A percentile compares a stretch with the other conserved stretches of the same genome.
These are phyloP conservation scores for Colletotrichum caudatum DNA, from an alignment of 2,329 filamentous ascomycete genomes.

Conservation along the genomic window DNA sequence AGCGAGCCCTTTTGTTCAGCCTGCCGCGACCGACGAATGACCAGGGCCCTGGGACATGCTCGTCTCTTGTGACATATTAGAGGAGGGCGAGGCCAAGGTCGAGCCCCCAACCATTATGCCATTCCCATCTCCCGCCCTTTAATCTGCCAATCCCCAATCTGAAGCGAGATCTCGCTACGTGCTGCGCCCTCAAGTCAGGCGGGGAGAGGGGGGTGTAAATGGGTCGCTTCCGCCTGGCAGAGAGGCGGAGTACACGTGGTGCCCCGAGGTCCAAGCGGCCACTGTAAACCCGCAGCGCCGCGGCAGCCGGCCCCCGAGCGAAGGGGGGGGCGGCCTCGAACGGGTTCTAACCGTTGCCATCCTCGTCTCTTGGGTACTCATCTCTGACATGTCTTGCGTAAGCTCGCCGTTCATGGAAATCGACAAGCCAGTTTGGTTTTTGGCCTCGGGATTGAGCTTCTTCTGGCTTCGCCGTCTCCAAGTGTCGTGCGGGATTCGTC, in stretches of 20 bases:
- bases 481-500: slow-evolving; percentile 29
- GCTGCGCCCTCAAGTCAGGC: slow-evolving; percentile 36
- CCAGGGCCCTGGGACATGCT: slow-evolving; percentile 12
- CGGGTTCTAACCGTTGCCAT: slow-evolving; percentile 15
- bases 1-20: background rate
- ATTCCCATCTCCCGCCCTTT: slow-evolving; percentile 17
- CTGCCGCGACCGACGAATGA: background rate
- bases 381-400: slow-evolving; percentile 6
- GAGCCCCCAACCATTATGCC: slow-evolving; percentile 11
- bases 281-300: slow-evolving; percentile 6
- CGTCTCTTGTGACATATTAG: too few relatives aligned
- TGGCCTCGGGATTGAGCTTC: slow-evolving; percentile 6
- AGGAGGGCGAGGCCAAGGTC: slow-evolving; percentile 17
- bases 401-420: background rate
- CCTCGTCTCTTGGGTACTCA: background rate
- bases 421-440: background rate
- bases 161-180: slow-evolving; percentile 21
- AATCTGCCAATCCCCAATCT: slow-evolving; percentile 35
- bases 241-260: slow-evolving; percentile 28
- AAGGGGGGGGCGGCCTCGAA: slow-evolving; percentile 1
- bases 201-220: slow-evolving; percentile 8
- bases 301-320: slow-evolving; percentile 18
- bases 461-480: slow-evolving; percentile 23
- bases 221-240: slow-evolving; percentile 17
- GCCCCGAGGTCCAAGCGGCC: slow-evolving; percentile 16